Base-by-base conservation (phyloP, 306 rosid species). In the Arachis stenosperma region DNA sequence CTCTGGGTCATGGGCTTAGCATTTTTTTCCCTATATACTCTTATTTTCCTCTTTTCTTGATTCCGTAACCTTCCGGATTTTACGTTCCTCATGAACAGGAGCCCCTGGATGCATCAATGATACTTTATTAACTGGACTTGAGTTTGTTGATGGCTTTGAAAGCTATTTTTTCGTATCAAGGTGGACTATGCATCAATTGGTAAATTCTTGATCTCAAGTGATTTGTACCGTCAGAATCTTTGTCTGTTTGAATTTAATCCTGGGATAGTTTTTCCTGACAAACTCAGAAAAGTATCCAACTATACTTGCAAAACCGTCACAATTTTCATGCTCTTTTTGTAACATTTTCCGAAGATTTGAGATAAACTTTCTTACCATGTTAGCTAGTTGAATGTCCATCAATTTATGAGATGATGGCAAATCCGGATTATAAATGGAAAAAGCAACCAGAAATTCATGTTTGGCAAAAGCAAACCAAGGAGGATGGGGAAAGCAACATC, bases 151-250 rank as follows among this genome's bases (percentile, higher is more conserved):
- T 68, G 98, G 98, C 62, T 79, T 89, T 68, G 83, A 86, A 81
- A 88, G 94, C 85, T 75, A 76, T 60, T 84, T 93, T 86, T 93
- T 89, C 72, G 94, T 93, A 70, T 85, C 92, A 81, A 86, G 97
- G 86, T 93, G 98, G 98, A 84, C 89, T 11, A 88, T 93, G 87
- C 97, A 93, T 86, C 98, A 93, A 84, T 90, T 93, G 94, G 98
- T 93, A 91, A 74, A 58, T 81, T 74, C 75, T 77, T 39, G 44
- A 27, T 69, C 80, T 68, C 62, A 46, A 46, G 70, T 79, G 65
- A 27, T 58, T 78, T 43, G 52, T 71, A 46, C 69, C 44, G 62
- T 83, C 50, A 73, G 37, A 71, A 17, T 36, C 73, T 80, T 71
- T 33, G 37, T 33, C 37, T 33, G 4, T 33, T 4, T 69, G 47